phyloP scores from a whole-genome alignment of 2,329 filamentous ascomycete species.

The Paramyrothecium sp. region DNA sequence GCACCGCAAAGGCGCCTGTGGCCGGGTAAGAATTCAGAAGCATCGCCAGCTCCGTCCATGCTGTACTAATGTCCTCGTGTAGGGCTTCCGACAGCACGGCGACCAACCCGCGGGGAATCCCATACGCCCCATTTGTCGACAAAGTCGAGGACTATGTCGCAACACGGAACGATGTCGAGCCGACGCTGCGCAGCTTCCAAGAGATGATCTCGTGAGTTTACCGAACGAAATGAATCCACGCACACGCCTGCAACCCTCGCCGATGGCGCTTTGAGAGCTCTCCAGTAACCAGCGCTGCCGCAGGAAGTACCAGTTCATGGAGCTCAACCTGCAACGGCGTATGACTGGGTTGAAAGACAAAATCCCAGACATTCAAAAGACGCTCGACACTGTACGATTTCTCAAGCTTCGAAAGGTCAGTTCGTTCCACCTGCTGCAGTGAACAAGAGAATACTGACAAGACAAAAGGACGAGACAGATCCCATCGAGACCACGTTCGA shows the following conservation, averaged over 20 bases:
- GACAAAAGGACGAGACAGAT: slow-evolving; percentile 50
- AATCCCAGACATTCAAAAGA: slow-evolving; percentile 96
- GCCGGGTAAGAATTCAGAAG: slow-evolving; percentile 25
- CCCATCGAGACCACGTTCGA: slow-evolving; percentile 92
- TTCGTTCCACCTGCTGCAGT: background rate
- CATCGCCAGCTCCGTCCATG: background rate
- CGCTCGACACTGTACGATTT: slow-evolving; percentile 86
- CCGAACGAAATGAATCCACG: background rate
- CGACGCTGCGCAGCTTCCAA: slow-evolving; percentile 79
- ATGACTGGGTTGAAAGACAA: slow-evolving; percentile 84
- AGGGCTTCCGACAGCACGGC: slow-evolving; percentile 47
- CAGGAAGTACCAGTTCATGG: slow-evolving; percentile 99
- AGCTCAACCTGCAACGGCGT: slow-evolving; percentile 84
- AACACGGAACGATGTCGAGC: slow-evolving; percentile 75
- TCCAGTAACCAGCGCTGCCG: slow-evolving; percentile 16
- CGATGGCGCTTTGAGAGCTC: background rate
- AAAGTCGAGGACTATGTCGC: slow-evolving; percentile 86
- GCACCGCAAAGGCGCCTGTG: slow-evolving; percentile 35
- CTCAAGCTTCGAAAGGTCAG: slow-evolving; percentile 71
- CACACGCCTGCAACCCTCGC: background rate
- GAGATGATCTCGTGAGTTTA: slow-evolving; percentile 86
- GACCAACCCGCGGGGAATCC: slow-evolving; percentile 81
- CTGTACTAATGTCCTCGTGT: slow-evolving; percentile 4
- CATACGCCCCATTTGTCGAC: slow-evolving; percentile 81
- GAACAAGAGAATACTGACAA: slow-evolving; percentile 13